Conservation (phyloP, 768 basidiomycete genomes). For the Serendipita vermifera region DNA sequence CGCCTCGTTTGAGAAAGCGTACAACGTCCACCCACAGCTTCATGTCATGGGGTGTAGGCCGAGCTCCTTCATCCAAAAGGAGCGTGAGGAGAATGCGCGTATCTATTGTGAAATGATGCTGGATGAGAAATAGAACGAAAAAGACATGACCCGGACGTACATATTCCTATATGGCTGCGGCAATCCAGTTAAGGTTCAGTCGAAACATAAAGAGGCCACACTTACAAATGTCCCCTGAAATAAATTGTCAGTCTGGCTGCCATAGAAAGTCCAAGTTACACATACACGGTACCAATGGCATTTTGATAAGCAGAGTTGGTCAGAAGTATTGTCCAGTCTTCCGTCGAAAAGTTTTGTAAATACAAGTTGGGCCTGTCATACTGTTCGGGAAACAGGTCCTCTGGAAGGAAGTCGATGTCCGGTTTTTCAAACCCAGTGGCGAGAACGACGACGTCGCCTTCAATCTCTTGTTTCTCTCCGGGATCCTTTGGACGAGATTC, state of each 20-base stretch:
- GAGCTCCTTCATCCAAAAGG: constrained; percentile 33
- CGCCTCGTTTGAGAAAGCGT: constrained; percentile 38
- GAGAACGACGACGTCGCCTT: constrained; percentile 37
- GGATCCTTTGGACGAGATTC: constrained; percentile 25
- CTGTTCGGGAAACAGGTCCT: constrained; percentile 38
- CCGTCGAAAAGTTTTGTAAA: constrained; percentile 41
- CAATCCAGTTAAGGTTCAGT: background rate
- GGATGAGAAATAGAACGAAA: background rate
- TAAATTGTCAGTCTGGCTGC: background rate
- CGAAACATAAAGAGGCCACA: constrained; percentile 4
- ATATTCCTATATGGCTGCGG: constrained; percentile 39
- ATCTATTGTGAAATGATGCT: constrained; percentile 21
- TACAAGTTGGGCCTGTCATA: constrained; percentile 41
- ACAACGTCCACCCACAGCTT: constrained; percentile 44
- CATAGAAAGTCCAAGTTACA: constrained; percentile 10
- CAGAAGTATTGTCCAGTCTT: constrained; percentile 39
- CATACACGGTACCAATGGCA: constrained; percentile 31
- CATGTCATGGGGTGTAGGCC: constrained; percentile 37
- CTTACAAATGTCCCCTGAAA: constrained; percentile 32
- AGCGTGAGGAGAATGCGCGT: constrained; percentile 38
- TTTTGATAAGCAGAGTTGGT: constrained; percentile 41
- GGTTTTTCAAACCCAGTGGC: constrained; percentile 44
- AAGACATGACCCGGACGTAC: constrained; percentile 21
- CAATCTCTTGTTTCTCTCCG: constrained; percentile 24
- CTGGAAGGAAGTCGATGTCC: constrained; percentile 31